phyloP scores from a whole-genome alignment of 495 filamentous ascomycete genomes.

The Penicillium paradoxum region DNA sequence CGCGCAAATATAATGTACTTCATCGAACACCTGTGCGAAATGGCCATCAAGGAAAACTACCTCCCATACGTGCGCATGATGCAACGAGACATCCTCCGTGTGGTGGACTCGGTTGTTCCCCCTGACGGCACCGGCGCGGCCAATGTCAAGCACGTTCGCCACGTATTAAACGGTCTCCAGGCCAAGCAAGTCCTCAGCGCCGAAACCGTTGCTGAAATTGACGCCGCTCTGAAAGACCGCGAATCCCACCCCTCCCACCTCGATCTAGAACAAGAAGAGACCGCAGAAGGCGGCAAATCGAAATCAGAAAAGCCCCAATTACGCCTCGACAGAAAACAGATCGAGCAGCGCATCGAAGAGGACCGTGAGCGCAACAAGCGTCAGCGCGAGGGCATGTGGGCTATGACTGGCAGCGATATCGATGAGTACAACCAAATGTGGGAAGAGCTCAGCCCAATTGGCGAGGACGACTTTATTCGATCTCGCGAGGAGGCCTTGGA shows the following conservation, averaged over 20 bases:
- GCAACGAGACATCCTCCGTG: conserved; percentile 80
- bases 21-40: conserved; percentile 89
- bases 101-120: conserved; percentile 80
- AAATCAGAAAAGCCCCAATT: conserved; percentile 31
- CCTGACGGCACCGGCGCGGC: conserved; percentile 85
- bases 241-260: conserved; percentile 48
- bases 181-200: conserved; percentile 60
- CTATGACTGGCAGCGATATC: conserved; percentile 54
- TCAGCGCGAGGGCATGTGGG: conserved; percentile 84
- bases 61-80: conserved; percentile 85
- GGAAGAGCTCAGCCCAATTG: conserved; percentile 75
- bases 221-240: conserved; percentile 71
- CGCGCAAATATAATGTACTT: conserved; percentile 99
- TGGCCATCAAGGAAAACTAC: conserved; percentile 69
- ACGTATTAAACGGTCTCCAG: conserved; percentile 66
- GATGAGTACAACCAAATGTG: conserved; percentile 66
- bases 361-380: conserved; percentile 94
- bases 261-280: conserved; percentile 32
- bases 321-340: conserved; percentile 75
- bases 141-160: conserved; percentile 88
- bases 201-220: conserved; percentile 69
- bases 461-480: conserved; percentile 74
- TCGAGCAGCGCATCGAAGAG: conserved; percentile 94
- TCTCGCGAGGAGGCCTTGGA: conserved; percentile 70
- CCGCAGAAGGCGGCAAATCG: conserved; percentile 21